A percentile compares a stretch with the other conserved stretches of the same genome.
phyloP scores from a whole-genome alignment of 1,139 yeast genomes.

The Saccharomycopsis hybrid region DNA sequence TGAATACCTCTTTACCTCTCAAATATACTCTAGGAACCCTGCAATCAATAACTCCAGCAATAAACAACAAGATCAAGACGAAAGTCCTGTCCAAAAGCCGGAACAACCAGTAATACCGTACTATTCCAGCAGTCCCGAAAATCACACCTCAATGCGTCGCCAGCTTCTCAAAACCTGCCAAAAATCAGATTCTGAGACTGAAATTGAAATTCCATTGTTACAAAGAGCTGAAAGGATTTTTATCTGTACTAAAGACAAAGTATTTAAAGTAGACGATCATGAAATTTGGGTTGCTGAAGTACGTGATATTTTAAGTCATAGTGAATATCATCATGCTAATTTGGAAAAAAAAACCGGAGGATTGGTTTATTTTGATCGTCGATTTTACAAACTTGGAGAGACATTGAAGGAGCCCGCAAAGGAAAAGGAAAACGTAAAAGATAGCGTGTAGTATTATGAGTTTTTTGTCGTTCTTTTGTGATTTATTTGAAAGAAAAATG shows the following conservation, averaged over 20 bases:
- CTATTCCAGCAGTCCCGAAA: background rate
- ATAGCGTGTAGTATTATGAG: too few relatives aligned
- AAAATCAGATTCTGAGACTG: background rate
- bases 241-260: constrained; percentile 51
- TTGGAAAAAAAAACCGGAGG: constrained; percentile 43
- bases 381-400: constrained; percentile 52
- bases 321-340: constrained; percentile 29
- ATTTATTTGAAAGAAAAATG: too few relatives aligned
- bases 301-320: constrained; percentile 39
- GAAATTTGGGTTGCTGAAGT: constrained; percentile 83
- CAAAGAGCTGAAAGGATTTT: constrained; percentile 54
- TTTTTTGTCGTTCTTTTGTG: too few relatives aligned
- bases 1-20: constrained; percentile 7
- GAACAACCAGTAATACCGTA: background rate
- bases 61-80: too few relatives aligned
- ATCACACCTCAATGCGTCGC: constrained; percentile 23
- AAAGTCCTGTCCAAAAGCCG: background rate
- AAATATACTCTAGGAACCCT: constrained; percentile 1
- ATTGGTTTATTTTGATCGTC: constrained; percentile 55
- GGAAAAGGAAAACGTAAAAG: background rate
- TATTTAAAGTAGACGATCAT: constrained; percentile 65
- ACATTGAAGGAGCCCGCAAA: background rate
- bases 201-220: constrained; percentile 48
- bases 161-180: background rate
- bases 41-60: too few relatives aligned